Evolutionary conservation across 495 filamentous ascomycete genomes (phyloP), one percentile per base, ranked within the genome.

Genomic region (Penicillium arizonense): DNA sequence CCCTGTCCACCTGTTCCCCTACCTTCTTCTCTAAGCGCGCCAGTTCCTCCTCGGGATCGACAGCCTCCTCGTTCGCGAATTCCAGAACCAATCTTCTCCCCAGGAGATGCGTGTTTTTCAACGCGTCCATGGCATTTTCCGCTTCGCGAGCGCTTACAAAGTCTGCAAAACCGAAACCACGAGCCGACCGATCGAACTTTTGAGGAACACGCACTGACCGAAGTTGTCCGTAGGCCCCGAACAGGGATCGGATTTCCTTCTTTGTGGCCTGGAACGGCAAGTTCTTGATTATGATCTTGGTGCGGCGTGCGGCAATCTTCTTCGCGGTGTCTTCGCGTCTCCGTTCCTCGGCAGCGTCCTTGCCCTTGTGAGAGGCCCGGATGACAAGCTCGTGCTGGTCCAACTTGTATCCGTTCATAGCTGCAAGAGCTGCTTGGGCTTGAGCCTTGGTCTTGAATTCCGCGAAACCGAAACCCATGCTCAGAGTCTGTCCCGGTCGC

Each of bases 221-320:
- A 47, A 99, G 81, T 60, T 95, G 87, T 16, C 95, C 94, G 66
- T 96, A 99, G 14, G 88, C 78, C 40, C 88, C 84, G 67, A 99
- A 90, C 9, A 99, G 77, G 13, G 85, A 76, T 36, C 88, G 82
- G 28, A 99, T 77, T 59, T 99, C 95, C 65, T 94, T 91, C 78
- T 96, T 96, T 37, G 83, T 87, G 9, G 88, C 87, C 72, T 97
- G 89, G 75, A 99, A 99, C 8, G 94, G 94, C 64, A 99, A 72
- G 76, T 99, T 99, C 78, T 97, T 97, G 77, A 98, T 89, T 69
- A 97, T 87, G 61, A 99, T 85, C 77, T 97, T 97, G 30, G 91
- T 96, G 46, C 82, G 79, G 59, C 83, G 82, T 21, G 79, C 81
- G 3, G 85, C 82, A 13, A 81, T 65, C 67, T 88, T 91, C 77